Evolutionary conservation across 73 alveolate species (phyloP).

Genomic region (Paramecium tetraurelia): DNA sequence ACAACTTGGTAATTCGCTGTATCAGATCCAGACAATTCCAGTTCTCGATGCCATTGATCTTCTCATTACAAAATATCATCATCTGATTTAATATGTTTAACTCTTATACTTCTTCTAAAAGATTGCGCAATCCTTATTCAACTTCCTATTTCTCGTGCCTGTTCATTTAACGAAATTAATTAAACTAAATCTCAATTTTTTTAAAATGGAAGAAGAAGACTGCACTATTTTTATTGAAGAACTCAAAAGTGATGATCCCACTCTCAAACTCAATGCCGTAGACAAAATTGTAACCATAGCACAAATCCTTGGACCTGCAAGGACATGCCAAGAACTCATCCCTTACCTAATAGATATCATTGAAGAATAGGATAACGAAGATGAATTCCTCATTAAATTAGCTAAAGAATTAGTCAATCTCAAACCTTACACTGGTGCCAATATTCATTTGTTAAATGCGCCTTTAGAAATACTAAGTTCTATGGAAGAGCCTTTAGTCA

Average conservation of each 20-base stretch:
- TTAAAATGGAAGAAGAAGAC: slow-evolving; percentile 55
- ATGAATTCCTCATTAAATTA: slow-evolving; percentile 57
- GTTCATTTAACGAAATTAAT: slow-evolving; percentile 26
- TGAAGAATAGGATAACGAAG: slow-evolving; percentile 63
- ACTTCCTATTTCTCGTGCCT: background rate
- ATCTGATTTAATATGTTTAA: background rate
- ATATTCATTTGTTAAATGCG: slow-evolving; percentile 44
- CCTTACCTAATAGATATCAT: slow-evolving; percentile 58
- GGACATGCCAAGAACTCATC: slow-evolving; percentile 41
- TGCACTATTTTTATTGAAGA: slow-evolving; percentile 61
- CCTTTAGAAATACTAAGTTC: slow-evolving; percentile 58
- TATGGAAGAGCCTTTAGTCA: slow-evolving; percentile 62
- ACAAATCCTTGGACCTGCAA: slow-evolving; percentile 52
- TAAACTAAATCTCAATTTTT: background rate
- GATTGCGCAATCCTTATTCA: background rate
- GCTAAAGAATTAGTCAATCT: slow-evolving; percentile 43
- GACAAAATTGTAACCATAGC: slow-evolving; percentile 50
- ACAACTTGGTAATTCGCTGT: background rate
- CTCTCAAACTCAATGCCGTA: slow-evolving; percentile 58
- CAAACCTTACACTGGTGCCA: slow-evolving; percentile 30
- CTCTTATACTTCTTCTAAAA: background rate
- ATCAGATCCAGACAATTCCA: background rate
- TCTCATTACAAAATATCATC: background rate
- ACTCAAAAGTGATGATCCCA: slow-evolving; percentile 61
- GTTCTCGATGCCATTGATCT: background rate